phyloP scores from a whole-genome alignment of 352 stramenopile species.

The Globisporangium echinulatum region DNA sequence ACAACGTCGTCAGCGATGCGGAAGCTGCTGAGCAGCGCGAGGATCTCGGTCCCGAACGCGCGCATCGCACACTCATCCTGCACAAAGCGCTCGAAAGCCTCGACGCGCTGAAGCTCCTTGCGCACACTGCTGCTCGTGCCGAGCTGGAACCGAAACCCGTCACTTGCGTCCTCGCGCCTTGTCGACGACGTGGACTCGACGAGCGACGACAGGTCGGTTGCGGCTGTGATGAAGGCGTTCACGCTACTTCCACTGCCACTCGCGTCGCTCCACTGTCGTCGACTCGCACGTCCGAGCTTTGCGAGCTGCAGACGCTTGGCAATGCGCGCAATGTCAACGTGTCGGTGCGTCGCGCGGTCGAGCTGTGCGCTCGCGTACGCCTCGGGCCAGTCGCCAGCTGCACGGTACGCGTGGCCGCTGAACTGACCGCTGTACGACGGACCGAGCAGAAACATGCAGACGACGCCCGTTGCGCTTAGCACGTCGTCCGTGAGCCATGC shows the following conservation, averaged over 20 bases:
- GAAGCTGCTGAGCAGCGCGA: conserved; percentile 45
- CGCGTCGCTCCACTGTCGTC: conserved; percentile 34
- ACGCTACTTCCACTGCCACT: conserved; percentile 4
- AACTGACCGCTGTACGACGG: conserved; percentile 55
- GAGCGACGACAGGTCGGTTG: conserved; percentile 11
- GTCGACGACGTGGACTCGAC: conserved; percentile 18
- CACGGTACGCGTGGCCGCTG: conserved; percentile 57
- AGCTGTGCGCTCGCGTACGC: conserved; percentile 50
- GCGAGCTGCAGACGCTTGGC: conserved; percentile 40
- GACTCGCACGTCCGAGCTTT: conserved; percentile 38
- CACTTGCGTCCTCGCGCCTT: conserved; percentile 39
- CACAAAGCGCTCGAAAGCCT: conserved; percentile 49
- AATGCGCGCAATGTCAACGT: conserved; percentile 43
- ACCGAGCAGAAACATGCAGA: conserved; percentile 61
- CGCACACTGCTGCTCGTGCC: conserved; percentile 12
- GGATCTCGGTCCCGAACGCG: conserved; percentile 55
- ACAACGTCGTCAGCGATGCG: conserved; percentile 49
- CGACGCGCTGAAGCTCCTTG: conserved; percentile 28
- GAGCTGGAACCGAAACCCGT: conserved; percentile 23
- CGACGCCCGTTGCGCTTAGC: conserved; percentile 31
- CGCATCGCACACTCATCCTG: conserved; percentile 54
- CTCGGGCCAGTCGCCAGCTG: conserved; percentile 65
- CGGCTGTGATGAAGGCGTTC: conserved; percentile 10
- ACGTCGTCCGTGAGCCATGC: conserved; percentile 65
- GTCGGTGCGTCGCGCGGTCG: conserved; percentile 44